Base-by-base conservation (phyloP, 768 basidiomycete species). In the Pleurotus citrinopileatus region DNA sequence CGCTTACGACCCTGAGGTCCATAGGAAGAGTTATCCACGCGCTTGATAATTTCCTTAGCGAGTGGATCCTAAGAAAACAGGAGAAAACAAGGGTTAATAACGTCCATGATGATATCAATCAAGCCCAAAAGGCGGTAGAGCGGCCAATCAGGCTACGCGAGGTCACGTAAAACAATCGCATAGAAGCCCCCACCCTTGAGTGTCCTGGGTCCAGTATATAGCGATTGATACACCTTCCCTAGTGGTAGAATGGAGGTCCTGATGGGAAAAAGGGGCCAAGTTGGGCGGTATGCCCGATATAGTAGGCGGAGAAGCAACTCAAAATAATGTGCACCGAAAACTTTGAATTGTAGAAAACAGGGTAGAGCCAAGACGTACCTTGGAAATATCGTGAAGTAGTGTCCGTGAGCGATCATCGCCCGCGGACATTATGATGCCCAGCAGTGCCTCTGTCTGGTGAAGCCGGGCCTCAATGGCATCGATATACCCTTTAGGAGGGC, bases 401-500 rank as follows among this genome's bases (percentile, higher is more conserved):
- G 73, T 69, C 51, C 72, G 70, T 3, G 75, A 75, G 3, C 76
- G 61, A n/a, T 61, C 58, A 32, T 75, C 71, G 12, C 59, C 65
- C 2, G 80, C 76, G 29, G 84, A 76, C 34, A 94, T 74, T 50
- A 95, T 73, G 55, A 93, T 87, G 50, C 92, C 94, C 25, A 96
- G 75, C 37, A 96, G 75, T 0, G 93, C 93, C 66, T 96, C 93
- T 15, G 92, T 91, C 64, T 95, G 91, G 60, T 96, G 94, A 4
- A 96, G 73, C 12, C 91, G 83, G 12, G 89, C 89, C 70, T 96
- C 93, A 61, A 96, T 93, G 25, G 92, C 92, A 63, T 95, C 92
- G 64, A 96, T 94, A 74, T 96, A 96, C 1, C 93, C 93, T 64
- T 91, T 92, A n/a, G 91, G 89, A 2, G 89, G 89, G 2, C 92